A percentile compares a stretch with the other conserved stretches of the same genome.
Evolutionary conservation across 2,329 filamentous ascomycete genomes (phyloP).

Genomic region (Pestalotiopsis sp.): DNA sequence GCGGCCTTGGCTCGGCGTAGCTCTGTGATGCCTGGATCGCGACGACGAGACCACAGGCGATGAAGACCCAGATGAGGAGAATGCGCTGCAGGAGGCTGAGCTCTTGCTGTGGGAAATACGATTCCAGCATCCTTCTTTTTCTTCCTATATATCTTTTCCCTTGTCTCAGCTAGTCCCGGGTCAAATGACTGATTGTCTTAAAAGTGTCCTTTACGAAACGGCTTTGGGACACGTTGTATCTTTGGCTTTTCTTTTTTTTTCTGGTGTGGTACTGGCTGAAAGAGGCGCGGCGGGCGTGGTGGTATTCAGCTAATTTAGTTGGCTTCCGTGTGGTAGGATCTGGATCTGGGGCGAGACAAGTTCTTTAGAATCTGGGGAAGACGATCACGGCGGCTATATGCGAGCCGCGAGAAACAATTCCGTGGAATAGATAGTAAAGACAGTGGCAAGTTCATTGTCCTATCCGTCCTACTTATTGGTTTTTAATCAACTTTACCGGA

Average conservation of each 20-base stretch:
- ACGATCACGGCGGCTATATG: not conserved
- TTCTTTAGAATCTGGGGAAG: not conserved
- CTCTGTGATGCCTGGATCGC: constrained; percentile 20
- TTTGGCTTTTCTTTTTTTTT: not conserved
- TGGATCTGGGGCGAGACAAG: not conserved
- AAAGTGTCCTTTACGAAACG: not conserved
- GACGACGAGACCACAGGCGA: constrained; percentile 20
- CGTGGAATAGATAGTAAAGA: not conserved
- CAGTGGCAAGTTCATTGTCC: not conserved
- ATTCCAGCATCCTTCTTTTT: constrained; percentile 8
- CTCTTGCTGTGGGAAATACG: constrained; percentile 18
- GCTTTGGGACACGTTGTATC: constrained; percentile 5
- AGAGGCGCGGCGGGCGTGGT: not conserved
- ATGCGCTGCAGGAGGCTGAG: constrained; percentile 22
- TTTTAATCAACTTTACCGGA: not conserved
- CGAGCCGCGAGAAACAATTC: not conserved
- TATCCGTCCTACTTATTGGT: not conserved
- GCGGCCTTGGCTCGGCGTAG: constrained; percentile 17
- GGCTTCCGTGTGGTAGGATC: not conserved
- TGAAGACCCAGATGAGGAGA: constrained; percentile 23
- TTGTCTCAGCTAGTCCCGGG: not conserved
- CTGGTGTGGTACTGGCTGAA: not conserved
- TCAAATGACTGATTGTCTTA: not conserved
- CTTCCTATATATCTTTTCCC: not conserved
- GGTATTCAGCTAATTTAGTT: not conserved